phyloP scores from a whole-genome alignment of 2,329 filamentous ascomycete species.

The Pseudopithomyces chartarum region DNA sequence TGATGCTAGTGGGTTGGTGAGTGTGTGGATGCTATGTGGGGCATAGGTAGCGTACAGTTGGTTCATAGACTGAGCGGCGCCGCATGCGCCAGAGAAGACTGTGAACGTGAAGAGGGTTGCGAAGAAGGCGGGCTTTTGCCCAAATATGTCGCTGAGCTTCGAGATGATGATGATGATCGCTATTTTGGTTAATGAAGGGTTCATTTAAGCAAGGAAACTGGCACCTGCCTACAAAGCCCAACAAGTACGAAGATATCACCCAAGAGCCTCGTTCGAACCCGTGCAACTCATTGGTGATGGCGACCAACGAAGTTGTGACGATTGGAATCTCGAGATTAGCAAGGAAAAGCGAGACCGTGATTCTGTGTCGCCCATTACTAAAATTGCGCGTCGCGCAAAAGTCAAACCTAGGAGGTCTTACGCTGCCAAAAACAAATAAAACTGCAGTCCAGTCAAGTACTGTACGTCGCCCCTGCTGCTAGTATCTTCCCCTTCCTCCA shows the following conservation, averaged over 20 bases:
- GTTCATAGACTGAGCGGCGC: constrained; percentile 32
- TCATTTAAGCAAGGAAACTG: constrained; percentile 35
- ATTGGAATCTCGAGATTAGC: constrained; percentile 40
- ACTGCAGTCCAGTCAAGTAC: background rate
- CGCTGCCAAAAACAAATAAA: background rate
- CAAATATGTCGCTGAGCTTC: constrained; percentile 41
- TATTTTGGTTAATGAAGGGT: constrained; percentile 31
- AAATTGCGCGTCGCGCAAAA: background rate
- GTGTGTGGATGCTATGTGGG: background rate
- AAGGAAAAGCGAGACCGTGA: background rate
- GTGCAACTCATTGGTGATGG: constrained; percentile 39
- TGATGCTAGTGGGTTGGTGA: constrained; percentile 20
- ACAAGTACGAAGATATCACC: constrained; percentile 43
- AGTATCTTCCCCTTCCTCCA: background rate
- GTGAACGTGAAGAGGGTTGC: constrained; percentile 33
- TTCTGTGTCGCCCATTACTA: background rate
- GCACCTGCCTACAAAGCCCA: constrained; percentile 30
- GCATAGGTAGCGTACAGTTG: constrained; percentile 24
- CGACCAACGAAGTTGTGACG: constrained; percentile 41
- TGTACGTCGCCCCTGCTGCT: background rate
- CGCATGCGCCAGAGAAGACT: constrained; percentile 39
- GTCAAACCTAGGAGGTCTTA: background rate
- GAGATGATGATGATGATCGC: constrained; percentile 31
- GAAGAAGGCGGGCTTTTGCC: constrained; percentile 34
- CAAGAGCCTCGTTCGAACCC: constrained; percentile 40